Evolutionary conservation across 306 rosid species (phyloP).

Genomic region (Elaeagnus macrophylla): DNA sequence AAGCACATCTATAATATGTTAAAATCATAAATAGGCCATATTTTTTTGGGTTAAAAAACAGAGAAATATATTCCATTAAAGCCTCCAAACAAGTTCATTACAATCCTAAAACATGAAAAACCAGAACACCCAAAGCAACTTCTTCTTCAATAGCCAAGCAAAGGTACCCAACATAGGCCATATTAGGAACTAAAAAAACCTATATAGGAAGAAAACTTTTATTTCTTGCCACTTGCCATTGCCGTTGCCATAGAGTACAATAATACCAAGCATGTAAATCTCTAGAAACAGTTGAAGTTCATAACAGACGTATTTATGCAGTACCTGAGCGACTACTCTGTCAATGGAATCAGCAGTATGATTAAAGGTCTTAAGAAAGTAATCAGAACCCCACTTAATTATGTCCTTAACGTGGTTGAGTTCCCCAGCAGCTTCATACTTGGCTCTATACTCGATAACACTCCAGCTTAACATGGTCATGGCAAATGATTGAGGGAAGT

Average conservation of each 20-base stretch:
- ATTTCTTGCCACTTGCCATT: no score
- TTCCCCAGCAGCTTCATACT: conserved; percentile 88
- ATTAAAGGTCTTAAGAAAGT: conserved; percentile 89
- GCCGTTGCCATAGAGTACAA: no score
- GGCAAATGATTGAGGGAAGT: conserved; percentile 72
- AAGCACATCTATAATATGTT: no score
- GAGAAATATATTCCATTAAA: no score
- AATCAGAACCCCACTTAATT: conserved; percentile 94
- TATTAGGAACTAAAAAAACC: background rate
- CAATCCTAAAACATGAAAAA: no score
- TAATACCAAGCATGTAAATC: no score
- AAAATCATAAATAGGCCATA: no score
- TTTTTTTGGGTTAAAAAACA: no score
- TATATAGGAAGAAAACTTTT: background rate
- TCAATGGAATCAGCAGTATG: conserved; percentile 61
- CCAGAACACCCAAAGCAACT: no score
- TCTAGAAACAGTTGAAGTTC: no score
- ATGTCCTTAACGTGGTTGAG: conserved; percentile 73
- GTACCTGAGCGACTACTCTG: conserved; percentile 59
- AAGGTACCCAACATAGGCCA: conserved; percentile 8
- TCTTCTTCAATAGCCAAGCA: no score
- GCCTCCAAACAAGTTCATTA: no score
- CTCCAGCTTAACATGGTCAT: conserved; percentile 98
- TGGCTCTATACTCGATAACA: conserved; percentile 85
- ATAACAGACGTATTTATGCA: background rate